phyloP scores from a whole-genome alignment of 306 rosid species.

The Castanopsis chinensis region DNA sequence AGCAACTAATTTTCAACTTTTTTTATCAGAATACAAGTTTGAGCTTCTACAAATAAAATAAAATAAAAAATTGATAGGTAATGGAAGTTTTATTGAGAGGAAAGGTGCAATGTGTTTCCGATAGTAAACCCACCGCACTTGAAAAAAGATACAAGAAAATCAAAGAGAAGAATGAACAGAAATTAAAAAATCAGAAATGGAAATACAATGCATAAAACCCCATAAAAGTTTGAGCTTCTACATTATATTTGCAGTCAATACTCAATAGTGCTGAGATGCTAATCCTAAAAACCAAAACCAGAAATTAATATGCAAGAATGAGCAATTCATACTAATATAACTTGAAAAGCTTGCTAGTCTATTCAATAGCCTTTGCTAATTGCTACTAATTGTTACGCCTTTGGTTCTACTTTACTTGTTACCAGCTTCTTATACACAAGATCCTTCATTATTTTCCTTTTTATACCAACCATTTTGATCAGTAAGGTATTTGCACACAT shows the following conservation, averaged over 20 bases:
- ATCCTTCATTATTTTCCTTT: not conserved
- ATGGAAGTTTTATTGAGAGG: too few species aligned
- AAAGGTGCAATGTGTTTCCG: too few species aligned
- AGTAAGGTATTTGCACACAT: constrained; percentile 9
- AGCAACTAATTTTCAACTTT: not conserved
- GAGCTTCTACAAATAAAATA: not conserved
- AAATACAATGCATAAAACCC: too few species aligned
- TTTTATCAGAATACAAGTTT: constrained; percentile 13
- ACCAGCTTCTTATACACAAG: not conserved
- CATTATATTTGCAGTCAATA: constrained; percentile 6
- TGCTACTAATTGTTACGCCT: too few species aligned
- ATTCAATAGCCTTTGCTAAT: not conserved
- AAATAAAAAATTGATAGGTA: too few species aligned
- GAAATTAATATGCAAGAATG: not conserved
- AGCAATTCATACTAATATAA: not conserved
- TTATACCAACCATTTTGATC: not conserved
- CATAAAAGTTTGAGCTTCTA: not conserved
- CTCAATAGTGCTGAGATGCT: constrained; percentile 7
- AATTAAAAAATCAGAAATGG: too few species aligned
- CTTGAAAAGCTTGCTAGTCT: not conserved
- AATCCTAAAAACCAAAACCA: not conserved
- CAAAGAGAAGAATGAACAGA: too few species aligned
- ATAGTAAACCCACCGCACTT: too few species aligned
- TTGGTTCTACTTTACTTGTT: too few species aligned
- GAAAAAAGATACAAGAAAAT: too few species aligned